Conservation (phyloP, 257 asterid species). For the Forsythia viridissima region DNA sequence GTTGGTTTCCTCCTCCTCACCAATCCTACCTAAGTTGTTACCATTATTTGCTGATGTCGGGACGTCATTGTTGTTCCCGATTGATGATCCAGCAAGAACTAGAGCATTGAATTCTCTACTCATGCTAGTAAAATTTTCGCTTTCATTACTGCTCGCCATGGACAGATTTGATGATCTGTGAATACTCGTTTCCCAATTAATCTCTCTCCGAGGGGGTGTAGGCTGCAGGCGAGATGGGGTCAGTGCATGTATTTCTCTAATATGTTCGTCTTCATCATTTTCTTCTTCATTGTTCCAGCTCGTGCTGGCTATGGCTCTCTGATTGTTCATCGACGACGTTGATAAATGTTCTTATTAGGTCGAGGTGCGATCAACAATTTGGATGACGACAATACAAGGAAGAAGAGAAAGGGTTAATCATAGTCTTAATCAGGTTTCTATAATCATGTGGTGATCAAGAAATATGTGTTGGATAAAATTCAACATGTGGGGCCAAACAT, state of each 20-base stretch:
- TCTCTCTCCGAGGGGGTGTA: constrained; percentile 25
- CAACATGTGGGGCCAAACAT: too few relatives aligned
- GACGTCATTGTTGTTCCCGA: constrained; percentile 29
- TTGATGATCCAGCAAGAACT: constrained; percentile 31
- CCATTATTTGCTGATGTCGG: background rate
- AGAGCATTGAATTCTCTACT: constrained; percentile 28
- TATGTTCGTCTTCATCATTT: background rate
- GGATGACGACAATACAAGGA: background rate
- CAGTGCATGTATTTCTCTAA: constrained; percentile 27
- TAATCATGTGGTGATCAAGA: background rate
- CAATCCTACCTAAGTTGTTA: constrained; percentile 49
- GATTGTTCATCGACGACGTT: constrained; percentile 46
- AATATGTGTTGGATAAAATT: too few relatives aligned
- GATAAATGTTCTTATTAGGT: background rate
- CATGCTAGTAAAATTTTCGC: constrained; percentile 18
- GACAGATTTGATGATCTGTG: constrained; percentile 20
- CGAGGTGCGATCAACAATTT: background rate
- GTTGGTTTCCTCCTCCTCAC: constrained; percentile 70
- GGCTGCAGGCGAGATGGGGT: constrained; percentile 27
- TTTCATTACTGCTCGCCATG: background rate
- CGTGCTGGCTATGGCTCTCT: constrained; percentile 35
- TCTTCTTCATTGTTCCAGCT: background rate
- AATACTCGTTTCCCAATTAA: constrained; percentile 47
- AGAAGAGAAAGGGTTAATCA: background rate
- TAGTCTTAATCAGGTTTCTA: background rate